phyloP scores from a whole-genome alignment of 805 yeast species.

The Wickerhamiella qilinensis region DNA sequence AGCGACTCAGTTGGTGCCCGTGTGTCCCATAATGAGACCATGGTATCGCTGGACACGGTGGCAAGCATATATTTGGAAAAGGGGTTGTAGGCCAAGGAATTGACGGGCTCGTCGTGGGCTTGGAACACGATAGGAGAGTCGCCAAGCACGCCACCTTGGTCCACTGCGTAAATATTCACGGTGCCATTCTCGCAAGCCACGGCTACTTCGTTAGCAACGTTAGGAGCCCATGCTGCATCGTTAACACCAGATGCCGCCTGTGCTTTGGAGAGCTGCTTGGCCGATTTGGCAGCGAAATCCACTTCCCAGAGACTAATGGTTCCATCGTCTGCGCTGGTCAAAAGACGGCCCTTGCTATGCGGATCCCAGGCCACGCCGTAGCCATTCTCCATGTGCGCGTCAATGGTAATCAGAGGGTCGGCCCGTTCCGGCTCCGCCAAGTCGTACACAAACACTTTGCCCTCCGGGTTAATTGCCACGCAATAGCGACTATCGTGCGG shows the following conservation, averaged over 20 bases:
- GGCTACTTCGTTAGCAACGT: conserved; percentile 34
- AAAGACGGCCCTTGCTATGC: conserved; percentile 26
- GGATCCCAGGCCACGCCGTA: conserved; percentile 59
- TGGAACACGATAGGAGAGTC: conserved; percentile 17
- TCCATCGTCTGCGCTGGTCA: conserved; percentile 54
- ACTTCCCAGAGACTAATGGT: conserved; percentile 57
- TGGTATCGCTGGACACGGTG: conserved; percentile 58
- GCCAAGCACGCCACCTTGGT: conserved; percentile 8
- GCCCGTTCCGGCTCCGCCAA: neutral
- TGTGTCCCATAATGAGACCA: conserved; percentile 55
- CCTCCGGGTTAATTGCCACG: conserved; percentile 9
- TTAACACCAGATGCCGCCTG: conserved; percentile 36
- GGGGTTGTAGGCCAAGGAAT: conserved; percentile 54
- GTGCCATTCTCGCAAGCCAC: conserved; percentile 57
- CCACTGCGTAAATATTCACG: conserved; percentile 48
- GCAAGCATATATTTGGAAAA: conserved; percentile 36
- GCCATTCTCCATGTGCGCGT: conserved; percentile 45
- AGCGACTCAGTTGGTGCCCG: conserved; percentile 35
- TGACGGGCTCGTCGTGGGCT: conserved; percentile 44
- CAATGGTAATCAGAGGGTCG: neutral
- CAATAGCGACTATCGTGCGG: conserved; percentile 6
- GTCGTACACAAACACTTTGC: conserved; percentile 6
- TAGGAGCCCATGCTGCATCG: conserved; percentile 47
- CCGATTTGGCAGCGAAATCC: conserved; percentile 12
- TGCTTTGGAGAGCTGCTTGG: neutral